A percentile compares a stretch with the other conserved stretches of the same genome.
phyloP scores from a whole-genome alignment of 495 filamentous ascomycete genomes.

The Daldinia childiae region DNA sequence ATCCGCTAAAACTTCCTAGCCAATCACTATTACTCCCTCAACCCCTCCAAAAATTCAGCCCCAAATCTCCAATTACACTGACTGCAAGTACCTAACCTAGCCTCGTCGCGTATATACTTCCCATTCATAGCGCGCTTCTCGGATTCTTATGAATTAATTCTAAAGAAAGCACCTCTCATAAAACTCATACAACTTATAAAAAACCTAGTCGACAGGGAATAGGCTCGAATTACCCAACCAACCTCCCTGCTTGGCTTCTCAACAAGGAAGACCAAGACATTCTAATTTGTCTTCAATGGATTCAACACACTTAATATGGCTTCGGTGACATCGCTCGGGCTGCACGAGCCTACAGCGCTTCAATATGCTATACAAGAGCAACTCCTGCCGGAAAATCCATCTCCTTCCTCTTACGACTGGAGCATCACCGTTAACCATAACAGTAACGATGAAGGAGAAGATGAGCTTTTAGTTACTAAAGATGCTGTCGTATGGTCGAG shows the following conservation, averaged over 20 bases:
- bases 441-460: conserved; percentile 62
- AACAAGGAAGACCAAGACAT: conserved; percentile 1
- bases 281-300: conserved; percentile 30
- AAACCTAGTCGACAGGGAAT: background rate
- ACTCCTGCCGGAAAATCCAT: conserved; percentile 75
- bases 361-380: conserved; percentile 84
- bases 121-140: background rate
- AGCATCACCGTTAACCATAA: conserved; percentile 60
- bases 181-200: conserved; percentile 2
- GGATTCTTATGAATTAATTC: background rate
- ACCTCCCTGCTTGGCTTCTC: conserved; percentile 1
- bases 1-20: conserved; percentile 4
- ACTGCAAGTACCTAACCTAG: conserved; percentile 1
- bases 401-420: conserved; percentile 77
- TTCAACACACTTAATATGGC: conserved; percentile 69
- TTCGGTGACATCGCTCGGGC: conserved; percentile 83
- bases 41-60: conserved; percentile 24
- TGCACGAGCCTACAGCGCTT: conserved; percentile 85
- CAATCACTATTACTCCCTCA: conserved; percentile 7
- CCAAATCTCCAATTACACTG: background rate
- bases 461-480: conserved; percentile 87
- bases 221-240: background rate
- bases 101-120: conserved; percentile 23
- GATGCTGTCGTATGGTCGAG: conserved; percentile 91
- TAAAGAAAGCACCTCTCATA: background rate